Conservation (phyloP, 805 yeast genomes). For the Metschnikowia kunwiensis region DNA sequence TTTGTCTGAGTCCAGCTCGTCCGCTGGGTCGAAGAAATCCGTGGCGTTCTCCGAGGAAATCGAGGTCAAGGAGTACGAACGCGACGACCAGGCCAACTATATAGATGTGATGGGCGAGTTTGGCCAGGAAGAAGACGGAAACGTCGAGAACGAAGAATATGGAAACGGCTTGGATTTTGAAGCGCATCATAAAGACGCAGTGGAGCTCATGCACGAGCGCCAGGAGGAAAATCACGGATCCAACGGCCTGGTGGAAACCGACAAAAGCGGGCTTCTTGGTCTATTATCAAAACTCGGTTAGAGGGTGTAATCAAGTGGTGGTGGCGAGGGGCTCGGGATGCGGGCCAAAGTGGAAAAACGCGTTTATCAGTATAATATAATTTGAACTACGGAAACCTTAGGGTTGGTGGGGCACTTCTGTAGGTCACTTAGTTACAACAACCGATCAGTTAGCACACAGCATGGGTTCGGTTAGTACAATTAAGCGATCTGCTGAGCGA, state of each 20-base stretch:
- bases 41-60: constrained; percentile 44
- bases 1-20: constrained; percentile 24
- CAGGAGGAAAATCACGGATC: constrained; percentile 12
- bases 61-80: constrained; percentile 39
- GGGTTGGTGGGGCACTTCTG: no score
- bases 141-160: constrained; percentile 12
- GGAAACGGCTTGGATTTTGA: constrained; percentile 16
- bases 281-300: constrained; percentile 18
- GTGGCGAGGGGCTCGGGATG: no score
- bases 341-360: no score
- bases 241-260: constrained; percentile 2
- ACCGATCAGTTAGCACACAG: no score
- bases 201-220: constrained; percentile 28
- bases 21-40: constrained; percentile 21
- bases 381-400: no score
- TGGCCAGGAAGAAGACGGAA: constrained; percentile 16
- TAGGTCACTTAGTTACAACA: no score
- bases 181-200: constrained; percentile 30
- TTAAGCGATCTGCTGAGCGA: no score
- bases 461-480: no score
- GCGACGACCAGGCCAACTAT: constrained; percentile 31
- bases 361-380: no score
- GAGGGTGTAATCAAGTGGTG: no score
- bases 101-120: constrained; percentile 18
- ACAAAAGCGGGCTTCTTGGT: constrained; percentile 15